Evolutionary conservation across 441 rosid species (phyloP), one percentile per base, ranked within the genome.

Genomic region (Lepidium campestre): DNA sequence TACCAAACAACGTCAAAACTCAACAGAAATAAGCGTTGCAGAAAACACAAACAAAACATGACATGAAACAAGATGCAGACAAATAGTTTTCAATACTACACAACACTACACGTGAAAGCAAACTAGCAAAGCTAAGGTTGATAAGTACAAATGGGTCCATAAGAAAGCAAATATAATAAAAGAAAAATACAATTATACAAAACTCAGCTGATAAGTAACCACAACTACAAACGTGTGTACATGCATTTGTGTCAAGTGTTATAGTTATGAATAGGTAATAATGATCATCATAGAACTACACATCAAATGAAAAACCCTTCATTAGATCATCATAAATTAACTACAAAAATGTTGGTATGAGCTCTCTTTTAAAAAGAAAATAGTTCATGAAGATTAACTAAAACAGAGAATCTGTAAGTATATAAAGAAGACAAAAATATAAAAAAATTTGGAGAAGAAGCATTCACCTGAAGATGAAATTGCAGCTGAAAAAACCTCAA

Each of bases 201-300:
- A n/a, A n/a, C n/a, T 47, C 23, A 68, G 57, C 14, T 8, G 41
- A 37, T 58, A 67, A 45, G 71, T 67, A 23, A 67, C 42, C 46
- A 22, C 47, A 45, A 34, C 17, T 14, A 22, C 53, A 67, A 44
- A 34, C 55, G 36, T 34, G 52, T 19, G 13, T 48, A 57, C 14
- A 37, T 57, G 1, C 29, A 37, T 54, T n/a, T 15, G 20, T 62
- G 10, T 32, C 34, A 25, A 37, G 52, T n/a, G 36, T 62, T 17
- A 48, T 48, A 13, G 2, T 17, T 46, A 23, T 49, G 57, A 19
- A 47, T n/a, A n/a, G n/a, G n/a, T 45, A 17, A 37, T 49, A 41
- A 20, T 15, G 25, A 65, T 29, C 32, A 53, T 32, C 45, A 65
- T 65, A 54, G 44, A 46, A 67, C 71, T 4, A 36, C 29, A 22